Evolutionary conservation across 2,329 filamentous ascomycete genomes (phyloP).

Genomic region (Chrysosporium keratinophilum): DNA sequence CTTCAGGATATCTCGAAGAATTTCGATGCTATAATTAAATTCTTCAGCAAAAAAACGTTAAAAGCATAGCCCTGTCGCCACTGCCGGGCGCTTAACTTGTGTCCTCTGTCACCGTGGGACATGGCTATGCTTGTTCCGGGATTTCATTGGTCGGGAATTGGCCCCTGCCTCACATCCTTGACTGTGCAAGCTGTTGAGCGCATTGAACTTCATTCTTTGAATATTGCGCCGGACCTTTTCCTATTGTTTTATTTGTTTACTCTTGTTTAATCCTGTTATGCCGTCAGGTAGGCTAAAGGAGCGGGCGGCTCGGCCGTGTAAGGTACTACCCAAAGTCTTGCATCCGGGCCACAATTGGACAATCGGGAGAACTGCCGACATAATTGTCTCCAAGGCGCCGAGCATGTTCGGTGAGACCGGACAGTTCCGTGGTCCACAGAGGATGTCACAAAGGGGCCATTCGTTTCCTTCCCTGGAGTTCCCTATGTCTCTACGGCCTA

Average conservation of each 20-base stretch:
- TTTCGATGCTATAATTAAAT: neutral
- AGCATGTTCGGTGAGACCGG: no score
- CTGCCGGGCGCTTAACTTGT: neutral
- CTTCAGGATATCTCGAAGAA: slow-evolving; percentile 1
- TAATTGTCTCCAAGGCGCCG: neutral
- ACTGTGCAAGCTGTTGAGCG: neutral
- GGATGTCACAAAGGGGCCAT: no score
- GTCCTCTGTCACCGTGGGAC: neutral
- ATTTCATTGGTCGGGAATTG: neutral
- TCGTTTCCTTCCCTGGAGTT: no score
- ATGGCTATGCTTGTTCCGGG: neutral
- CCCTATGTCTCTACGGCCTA: no score
- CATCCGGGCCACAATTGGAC: neutral
- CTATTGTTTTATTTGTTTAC: neutral
- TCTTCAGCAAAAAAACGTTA: slow-evolving; percentile 4
- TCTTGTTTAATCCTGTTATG: neutral
- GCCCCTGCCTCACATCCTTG: neutral
- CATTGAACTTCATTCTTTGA: neutral
- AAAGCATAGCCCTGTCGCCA: neutral
- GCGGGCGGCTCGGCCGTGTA: neutral
- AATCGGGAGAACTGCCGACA: neutral
- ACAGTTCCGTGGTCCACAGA: no score
- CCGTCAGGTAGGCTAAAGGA: neutral
- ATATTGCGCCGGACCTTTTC: neutral
- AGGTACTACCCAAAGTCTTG: neutral